Conservation (phyloP, 805 yeast species). For the Yamadazyma takamatsuzukensis region DNA sequence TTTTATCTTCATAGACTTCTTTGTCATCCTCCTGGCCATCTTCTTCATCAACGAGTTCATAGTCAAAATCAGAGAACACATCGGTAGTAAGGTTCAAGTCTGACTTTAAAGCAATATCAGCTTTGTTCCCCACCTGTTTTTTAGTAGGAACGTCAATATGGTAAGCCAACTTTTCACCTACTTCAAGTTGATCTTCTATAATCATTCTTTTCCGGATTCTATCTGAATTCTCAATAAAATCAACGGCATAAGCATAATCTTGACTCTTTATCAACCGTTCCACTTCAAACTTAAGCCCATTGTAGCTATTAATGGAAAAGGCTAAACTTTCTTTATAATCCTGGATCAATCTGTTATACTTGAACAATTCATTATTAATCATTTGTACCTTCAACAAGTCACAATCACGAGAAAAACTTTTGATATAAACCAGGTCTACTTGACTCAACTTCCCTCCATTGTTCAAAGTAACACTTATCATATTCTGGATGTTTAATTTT, state of each 20-base stretch:
- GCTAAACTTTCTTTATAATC: slow-evolving; percentile 62
- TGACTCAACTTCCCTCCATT: slow-evolving; percentile 34
- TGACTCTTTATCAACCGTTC: slow-evolving; percentile 27
- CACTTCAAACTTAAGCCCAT: slow-evolving; percentile 42
- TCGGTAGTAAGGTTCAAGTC: slow-evolving; percentile 18
- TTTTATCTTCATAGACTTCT: slow-evolving; percentile 57
- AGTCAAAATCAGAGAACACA: slow-evolving; percentile 21
- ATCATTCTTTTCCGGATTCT: slow-evolving; percentile 63
- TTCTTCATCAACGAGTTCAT: slow-evolving; percentile 44
- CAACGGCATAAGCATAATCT: slow-evolving; percentile 46
- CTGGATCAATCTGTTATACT: slow-evolving; percentile 52
- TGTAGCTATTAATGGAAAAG: slow-evolving; percentile 46
- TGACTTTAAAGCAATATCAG: slow-evolving; percentile 10
- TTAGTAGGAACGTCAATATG: slow-evolving; percentile 37
- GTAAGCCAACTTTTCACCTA: slow-evolving; percentile 41
- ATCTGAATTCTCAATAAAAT: slow-evolving; percentile 65
- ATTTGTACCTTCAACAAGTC: slow-evolving; percentile 30
- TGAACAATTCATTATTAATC: slow-evolving; percentile 43
- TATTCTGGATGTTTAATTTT: slow-evolving; percentile 23
- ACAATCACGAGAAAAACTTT: slow-evolving; percentile 34
- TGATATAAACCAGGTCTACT: slow-evolving; percentile 30
- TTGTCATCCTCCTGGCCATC: slow-evolving; percentile 11
- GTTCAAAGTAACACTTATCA: slow-evolving; percentile 29
- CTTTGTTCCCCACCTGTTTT: slow-evolving; percentile 8
- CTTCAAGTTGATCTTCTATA: slow-evolving; percentile 47